Evolutionary conservation across 2,329 filamentous ascomycete genomes (phyloP), one percentile per base, ranked within the genome.

Genomic region (Neobulgaria alba): DNA sequence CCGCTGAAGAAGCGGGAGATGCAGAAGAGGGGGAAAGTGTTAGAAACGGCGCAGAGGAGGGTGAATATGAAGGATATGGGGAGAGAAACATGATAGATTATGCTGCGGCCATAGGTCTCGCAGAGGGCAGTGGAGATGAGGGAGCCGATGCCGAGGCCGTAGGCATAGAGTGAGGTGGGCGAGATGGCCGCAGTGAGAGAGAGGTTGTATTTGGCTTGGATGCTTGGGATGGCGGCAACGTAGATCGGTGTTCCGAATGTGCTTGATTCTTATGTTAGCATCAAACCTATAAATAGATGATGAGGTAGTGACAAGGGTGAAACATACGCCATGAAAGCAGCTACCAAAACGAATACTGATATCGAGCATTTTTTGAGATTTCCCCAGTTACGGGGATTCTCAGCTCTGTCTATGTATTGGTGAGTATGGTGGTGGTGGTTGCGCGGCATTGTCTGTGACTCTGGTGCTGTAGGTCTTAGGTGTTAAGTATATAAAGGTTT

Each of bases 211-310:
- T 39, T 14, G 9, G 15, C 9, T 18, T 33, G 14, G 35, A 44
- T 29, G 12, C 8, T 7, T 15, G 41, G 45, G 5, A 47, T 39
- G 2, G 38, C 38, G 14, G 34, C 45, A 5, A 47, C 33, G 8
- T 44, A 47, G 7, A 47, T 41, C 2, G 45, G 38, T 10, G 41
- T 43, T 4, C 45, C 45, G 16, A 47, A 19, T 19, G 38, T 46
- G 4, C 41, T 43, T 7, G 17, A 21, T 36, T 8, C 9, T 36
- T 17, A 26, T 7, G 7, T 26, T 26, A 26, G 23, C 12, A 7
- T 26, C 23, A 20, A 20, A 20, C 30, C 5, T 16, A n/a, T 35
- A 7, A 20, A 5, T 16, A 12, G 12, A 21, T 10, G 3, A 32
- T 4, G 16, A 12, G 19, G 23, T n/a, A 14, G 15, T 3, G 4